phyloP scores from a whole-genome alignment of 805 yeast species.

The Yamadazyma olivae region DNA sequence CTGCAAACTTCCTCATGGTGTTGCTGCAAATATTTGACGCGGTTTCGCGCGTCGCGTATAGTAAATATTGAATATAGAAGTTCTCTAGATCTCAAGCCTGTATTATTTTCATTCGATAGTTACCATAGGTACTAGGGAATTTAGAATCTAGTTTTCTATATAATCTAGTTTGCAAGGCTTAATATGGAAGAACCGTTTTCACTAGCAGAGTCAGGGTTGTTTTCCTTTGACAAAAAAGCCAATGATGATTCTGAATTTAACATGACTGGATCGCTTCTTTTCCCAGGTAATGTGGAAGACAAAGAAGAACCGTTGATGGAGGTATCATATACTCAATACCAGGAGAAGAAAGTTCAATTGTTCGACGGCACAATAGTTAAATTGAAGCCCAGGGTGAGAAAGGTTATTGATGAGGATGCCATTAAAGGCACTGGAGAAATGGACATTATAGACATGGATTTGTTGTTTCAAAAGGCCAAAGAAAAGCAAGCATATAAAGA shows the following conservation, averaged over 20 bases:
- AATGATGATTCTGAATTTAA: not conserved
- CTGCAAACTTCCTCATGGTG: conserved; percentile 18
- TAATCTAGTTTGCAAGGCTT: too few relatives aligned
- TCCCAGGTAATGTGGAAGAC: not conserved
- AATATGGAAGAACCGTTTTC: too few relatives aligned
- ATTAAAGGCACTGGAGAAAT: conserved; percentile 7
- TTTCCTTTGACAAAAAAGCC: too few relatives aligned
- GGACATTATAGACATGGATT: conserved; percentile 16
- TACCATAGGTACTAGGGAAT: too few relatives aligned
- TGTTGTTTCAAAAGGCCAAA: conserved; percentile 18
- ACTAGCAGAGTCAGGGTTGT: too few relatives aligned
- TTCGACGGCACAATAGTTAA: conserved; percentile 16
- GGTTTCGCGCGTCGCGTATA: too few relatives aligned
- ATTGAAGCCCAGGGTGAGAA: conserved; percentile 11
- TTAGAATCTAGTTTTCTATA: too few relatives aligned
- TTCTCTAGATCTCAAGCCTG: too few relatives aligned
- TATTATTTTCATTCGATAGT: too few relatives aligned
- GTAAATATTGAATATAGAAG: too few relatives aligned
- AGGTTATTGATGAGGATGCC: not conserved
- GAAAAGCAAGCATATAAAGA: conserved; percentile 15
- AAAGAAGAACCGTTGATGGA: not conserved
- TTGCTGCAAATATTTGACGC: too few relatives aligned
- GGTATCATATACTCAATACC: not conserved
- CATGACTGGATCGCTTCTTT: not conserved
- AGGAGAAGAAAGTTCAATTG: conserved; percentile 17